Conservation (phyloP, 495 filamentous ascomycete species). For the Neurospora terricola region DNA sequence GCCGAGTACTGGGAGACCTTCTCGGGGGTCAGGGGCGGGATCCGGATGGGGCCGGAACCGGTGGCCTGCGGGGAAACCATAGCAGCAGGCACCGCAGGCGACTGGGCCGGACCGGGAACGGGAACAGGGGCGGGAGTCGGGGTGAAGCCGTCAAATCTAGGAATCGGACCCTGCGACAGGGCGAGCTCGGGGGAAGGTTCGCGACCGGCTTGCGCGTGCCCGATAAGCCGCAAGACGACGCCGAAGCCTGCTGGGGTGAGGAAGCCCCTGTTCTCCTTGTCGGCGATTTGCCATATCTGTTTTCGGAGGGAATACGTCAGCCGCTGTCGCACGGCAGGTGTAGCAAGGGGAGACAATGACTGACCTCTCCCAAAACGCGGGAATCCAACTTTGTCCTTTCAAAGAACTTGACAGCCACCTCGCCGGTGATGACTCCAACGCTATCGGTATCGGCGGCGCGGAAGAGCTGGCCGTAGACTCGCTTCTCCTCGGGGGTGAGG, state of each 20-base stretch:
- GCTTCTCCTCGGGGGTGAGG: slow-evolving; percentile 85
- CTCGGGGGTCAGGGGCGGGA: slow-evolving; percentile 80
- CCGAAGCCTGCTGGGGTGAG: slow-evolving; percentile 87
- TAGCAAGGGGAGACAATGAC: slow-evolving; percentile 5
- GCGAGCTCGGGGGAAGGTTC: slow-evolving; percentile 68
- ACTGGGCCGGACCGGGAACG: slow-evolving; percentile 39
- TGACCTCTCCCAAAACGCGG: slow-evolving; percentile 78
- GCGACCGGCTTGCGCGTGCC: slow-evolving; percentile 81
- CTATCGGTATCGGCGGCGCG: slow-evolving; percentile 77
- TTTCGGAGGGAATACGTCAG: not conserved
- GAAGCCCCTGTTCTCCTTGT: slow-evolving; percentile 89
- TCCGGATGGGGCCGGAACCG: slow-evolving; percentile 63
- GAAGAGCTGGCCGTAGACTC: slow-evolving; percentile 85
- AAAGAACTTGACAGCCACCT: slow-evolving; percentile 95
- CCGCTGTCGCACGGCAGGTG: not conserved
- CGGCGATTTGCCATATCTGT: slow-evolving; percentile 98
- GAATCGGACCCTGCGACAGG: slow-evolving; percentile 69
- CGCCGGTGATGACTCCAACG: slow-evolving; percentile 90
- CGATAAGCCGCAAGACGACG: slow-evolving; percentile 84
- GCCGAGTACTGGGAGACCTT: slow-evolving; percentile 79
- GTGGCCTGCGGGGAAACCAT: slow-evolving; percentile 40
- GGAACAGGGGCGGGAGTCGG: slow-evolving; percentile 30
- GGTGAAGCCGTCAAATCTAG: slow-evolving; percentile 74
- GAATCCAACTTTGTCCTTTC: slow-evolving; percentile 86
- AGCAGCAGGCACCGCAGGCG: slow-evolving; percentile 40